Evolutionary conservation across 352 stramenopile genomes (phyloP), one percentile per base, ranked within the genome.

Genomic region (Phytopythium litorale): DNA sequence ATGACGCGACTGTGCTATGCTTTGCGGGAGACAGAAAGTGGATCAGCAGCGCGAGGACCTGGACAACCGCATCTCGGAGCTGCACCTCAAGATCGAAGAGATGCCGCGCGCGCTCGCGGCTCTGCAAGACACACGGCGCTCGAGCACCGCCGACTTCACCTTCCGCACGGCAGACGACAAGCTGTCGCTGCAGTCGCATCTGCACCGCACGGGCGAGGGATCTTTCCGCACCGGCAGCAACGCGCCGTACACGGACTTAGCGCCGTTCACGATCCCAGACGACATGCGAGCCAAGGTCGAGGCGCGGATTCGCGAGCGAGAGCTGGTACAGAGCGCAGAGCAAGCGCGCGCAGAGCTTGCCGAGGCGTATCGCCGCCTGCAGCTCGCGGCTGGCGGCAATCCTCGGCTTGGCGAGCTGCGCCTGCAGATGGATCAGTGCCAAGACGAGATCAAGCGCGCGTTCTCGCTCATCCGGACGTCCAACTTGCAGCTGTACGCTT

Each of bases 201-300:
- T 86, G 50, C 50, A 73, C 11, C 65, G 66, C 12, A 66, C 67
- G 13, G 69, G 63, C 1, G 60, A 72, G 50, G 55, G 60, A 7
- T 58, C 63, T 3, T 48, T 62, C 25, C 63, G 66, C 9, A 67
- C 63, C 2, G 58, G 58, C 19, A 19, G 67, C 12, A 33, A 21
- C 19, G 75, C 73, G 1, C 68, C 78, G 13, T 88, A 80, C 58
- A 94, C 84, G 1, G 81, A 92, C 49, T 64, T 94, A 19, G 64
- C 84, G 35, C 76, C 81, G 2, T 92, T 91, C 59, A 88, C 76
- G 16, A 90, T 94, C 40, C 84, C 84, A 0, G 79, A 90, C 11
- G 84, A 94, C 42, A 94, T 94, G 84, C 83, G 84, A 52, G 67
- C 70, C 1, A 91, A 91, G 46, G 84, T 94, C 15, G 84, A 94